Base-by-base conservation (phyloP, 345 rosid species). In the Aquilaria malaccensis region DNA sequence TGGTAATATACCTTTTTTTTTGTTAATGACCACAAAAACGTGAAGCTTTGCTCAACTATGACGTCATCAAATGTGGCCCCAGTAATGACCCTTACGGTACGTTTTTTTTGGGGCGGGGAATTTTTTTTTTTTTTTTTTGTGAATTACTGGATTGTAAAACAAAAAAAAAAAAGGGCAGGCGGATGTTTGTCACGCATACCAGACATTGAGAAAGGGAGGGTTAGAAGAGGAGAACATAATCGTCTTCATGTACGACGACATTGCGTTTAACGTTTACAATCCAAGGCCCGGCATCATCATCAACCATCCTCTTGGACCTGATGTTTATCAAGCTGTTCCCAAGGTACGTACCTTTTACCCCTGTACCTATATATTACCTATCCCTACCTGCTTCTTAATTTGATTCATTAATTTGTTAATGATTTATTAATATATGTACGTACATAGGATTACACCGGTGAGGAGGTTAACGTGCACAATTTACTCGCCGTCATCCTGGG, bases 191-290 rank as follows among this genome's bases (percentile, higher is more conserved):
- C 96, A 88, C 67, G 93, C 93, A 2, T 86, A 88, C 63, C 93
- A 86, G 51, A 63, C 74, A 7, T 56, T 83, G 53, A 75, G 66
- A 58, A 75, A 63, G 46, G 88, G 86, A 1, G 96, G 93, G 52
- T 1, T 84, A 56, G 72, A 77, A 55, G 93, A 86, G 3, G 88
- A 88, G 50, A 88, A 88, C 73, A 88, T 86, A 13, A 73, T 85
- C 11, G 93, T 88, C 46, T 83, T 88, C 77, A 85, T 88, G 96
- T 82, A 85, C 49, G 96, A 85, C 69, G 96, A 86, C 62, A 82
- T 88, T 10, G 96, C 96, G 0, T 60, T 69, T 47, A 13, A 61
- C 30, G 1, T 13, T 0, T 5, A 66, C 0, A 88, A 86, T 61
- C 96, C 96, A 0, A 80, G 78, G 64, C 89, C 83, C 45, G 96